Conservation (phyloP, 2,329 filamentous ascomycete species). For the Periconia macrospinosa region DNA sequence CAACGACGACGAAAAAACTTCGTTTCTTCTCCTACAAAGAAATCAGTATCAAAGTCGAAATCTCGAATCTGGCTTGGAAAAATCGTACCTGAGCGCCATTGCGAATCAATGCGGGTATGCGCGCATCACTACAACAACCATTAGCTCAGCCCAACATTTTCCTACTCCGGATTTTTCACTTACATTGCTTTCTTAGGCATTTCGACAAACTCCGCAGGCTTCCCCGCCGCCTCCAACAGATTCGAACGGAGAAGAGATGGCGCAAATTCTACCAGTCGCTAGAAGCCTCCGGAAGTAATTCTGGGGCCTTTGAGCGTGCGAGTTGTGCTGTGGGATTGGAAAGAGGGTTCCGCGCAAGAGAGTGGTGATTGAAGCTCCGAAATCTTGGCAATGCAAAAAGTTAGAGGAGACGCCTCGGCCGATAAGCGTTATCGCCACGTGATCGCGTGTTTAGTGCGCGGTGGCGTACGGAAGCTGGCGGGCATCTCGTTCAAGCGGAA, state of each 20-base stretch:
- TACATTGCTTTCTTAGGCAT: conserved; percentile 46
- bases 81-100: conserved; percentile 41
- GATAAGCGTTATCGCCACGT: conserved; percentile 1
- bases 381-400: conserved; percentile 17
- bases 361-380: conserved; percentile 9
- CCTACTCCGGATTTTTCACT: conserved; percentile 1
- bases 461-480: no score
- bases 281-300: conserved; percentile 4
- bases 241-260: not conserved
- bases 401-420: conserved; percentile 6
- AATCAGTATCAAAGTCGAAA: conserved; percentile 12
- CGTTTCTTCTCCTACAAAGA: conserved; percentile 78
- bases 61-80: not conserved
- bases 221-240: conserved; percentile 28
- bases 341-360: conserved; percentile 3
- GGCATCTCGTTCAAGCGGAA: no score
- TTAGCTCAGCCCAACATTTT: conserved; percentile 11
- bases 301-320: not conserved
- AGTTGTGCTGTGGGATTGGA: conserved; percentile 2
- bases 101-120: conserved; percentile 45
- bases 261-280: not conserved
- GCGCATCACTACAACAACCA: conserved; percentile 31
- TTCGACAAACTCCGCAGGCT: conserved; percentile 32
- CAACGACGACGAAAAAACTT: conserved; percentile 96
- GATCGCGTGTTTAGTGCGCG: not conserved